Evolutionary conservation across 108 stramenopile genomes (phyloP), one percentile per base, ranked within the genome.

Genomic region (Conticribra weissflogii): DNA sequence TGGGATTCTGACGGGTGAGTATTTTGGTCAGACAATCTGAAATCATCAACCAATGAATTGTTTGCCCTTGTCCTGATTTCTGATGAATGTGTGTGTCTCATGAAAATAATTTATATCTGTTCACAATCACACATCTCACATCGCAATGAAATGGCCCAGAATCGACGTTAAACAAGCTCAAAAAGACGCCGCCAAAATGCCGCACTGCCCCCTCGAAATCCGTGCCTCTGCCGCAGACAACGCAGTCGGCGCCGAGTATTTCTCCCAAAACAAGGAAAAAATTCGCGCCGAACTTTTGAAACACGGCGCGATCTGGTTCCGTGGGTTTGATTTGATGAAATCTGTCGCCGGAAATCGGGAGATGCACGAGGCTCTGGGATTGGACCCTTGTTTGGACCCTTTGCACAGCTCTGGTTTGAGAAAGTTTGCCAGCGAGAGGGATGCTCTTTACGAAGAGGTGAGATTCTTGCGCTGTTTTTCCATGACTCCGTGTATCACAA

Each of bases 401-500:
- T 72, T 96, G 68, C 95, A 96, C 83, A 85, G 85, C 8, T 90
- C 88, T 33, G 95, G 95, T 47, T 72, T 96, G 69, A 83, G 95
- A 22, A 92, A 93, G 65, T 96, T 96, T 83, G 84, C 95, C 5
- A 89, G 88, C 55, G 92, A 96, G 72, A 81, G 90, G 22, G 92
- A 96, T 81, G 92, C 89, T 22, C 51, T 93, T 41, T 96, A 96
- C 82, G 95, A 96, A 72, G 95, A 96, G 81, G 91, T 87, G 71
- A 53, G 85, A 76, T n/a, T n/a, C n/a, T n/a, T n/a, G n/a, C n/a
- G n/a, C n/a, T n/a, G n/a, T n/a, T n/a, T n/a, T n/a, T n/a, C n/a
- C n/a, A n/a, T n/a, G n/a, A n/a, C n/a, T n/a, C n/a, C n/a, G n/a
- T n/a, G n/a, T n/a, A n/a, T n/a, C n/a, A n/a, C n/a, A 46, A 32